Evolutionary conservation across 176 grass and related monocot species (phyloP).

Genomic region (Ampelocalamus luodianensis): DNA sequence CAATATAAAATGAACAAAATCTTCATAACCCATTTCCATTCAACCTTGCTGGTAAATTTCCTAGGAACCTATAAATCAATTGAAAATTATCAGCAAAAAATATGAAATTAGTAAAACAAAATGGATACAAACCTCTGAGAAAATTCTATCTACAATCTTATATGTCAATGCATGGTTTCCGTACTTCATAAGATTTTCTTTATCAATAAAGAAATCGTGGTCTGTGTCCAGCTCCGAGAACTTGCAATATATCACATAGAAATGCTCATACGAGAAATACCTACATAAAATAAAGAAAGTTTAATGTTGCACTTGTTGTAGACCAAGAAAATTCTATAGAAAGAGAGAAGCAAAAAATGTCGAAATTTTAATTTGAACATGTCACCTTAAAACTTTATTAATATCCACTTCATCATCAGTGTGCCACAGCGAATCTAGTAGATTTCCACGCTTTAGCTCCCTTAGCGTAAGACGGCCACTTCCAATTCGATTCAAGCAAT

Average conservation of each 20-base stretch:
- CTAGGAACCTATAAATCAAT: slow-evolving; percentile 62
- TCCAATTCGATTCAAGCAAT: slow-evolving; percentile 90
- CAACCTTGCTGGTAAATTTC: slow-evolving; percentile 85
- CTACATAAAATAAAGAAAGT: slow-evolving; percentile 45
- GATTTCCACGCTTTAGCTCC: slow-evolving; percentile 92
- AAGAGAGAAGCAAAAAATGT: slow-evolving; percentile 7
- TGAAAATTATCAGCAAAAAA: slow-evolving; percentile 15
- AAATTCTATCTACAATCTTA: slow-evolving; percentile 98
- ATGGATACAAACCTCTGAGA: slow-evolving; percentile 79
- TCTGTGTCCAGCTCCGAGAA: slow-evolving; percentile 98
- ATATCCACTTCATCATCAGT: slow-evolving; percentile 98
- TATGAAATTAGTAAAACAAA: slow-evolving; percentile 12
- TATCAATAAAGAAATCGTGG: slow-evolving; percentile 95
- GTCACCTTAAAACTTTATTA: slow-evolving; percentile 91
- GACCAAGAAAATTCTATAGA: slow-evolving; percentile 3
- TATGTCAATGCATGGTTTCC: slow-evolving; percentile 96
- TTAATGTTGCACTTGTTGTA: slow-evolving; percentile 7
- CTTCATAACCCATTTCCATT: slow-evolving; percentile 93
- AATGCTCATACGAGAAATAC: slow-evolving; percentile 97
- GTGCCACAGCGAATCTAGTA: slow-evolving; percentile 75
- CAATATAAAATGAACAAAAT: slow-evolving; percentile 93
- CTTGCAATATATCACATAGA: slow-evolving; percentile 97
- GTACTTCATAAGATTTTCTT: slow-evolving; percentile 96
- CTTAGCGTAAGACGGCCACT: slow-evolving; percentile 79
- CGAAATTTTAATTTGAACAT: slow-evolving; percentile 19